Conservation (phyloP, 768 basidiomycete species). For the Boletus rubroflammeus region DNA sequence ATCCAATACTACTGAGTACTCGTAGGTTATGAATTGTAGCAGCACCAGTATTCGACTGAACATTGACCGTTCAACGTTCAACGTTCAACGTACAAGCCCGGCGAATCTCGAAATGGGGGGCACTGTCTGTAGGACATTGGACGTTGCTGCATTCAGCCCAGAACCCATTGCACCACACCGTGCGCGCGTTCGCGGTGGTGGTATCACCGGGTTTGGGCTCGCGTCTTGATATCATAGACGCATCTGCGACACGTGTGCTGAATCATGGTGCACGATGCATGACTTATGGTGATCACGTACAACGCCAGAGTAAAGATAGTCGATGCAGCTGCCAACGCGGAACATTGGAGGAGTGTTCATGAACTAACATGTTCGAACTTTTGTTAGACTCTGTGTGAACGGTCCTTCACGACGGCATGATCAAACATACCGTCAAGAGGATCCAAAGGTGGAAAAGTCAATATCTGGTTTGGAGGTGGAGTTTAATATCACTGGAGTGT, state of each 20-base stretch:
- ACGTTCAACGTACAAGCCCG: no score
- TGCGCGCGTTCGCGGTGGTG: neutral
- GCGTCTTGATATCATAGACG: neutral
- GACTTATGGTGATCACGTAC: constrained; percentile 1
- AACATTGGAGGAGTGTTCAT: neutral
- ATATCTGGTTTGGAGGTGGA: neutral
- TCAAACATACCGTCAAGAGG: neutral
- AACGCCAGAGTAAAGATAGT: neutral
- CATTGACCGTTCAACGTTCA: neutral
- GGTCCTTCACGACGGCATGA: no score
- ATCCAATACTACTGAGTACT: neutral
- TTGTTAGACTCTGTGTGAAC: neutral
- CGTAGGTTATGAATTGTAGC: neutral
- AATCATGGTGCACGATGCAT: no score
- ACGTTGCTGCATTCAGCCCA: constrained; percentile 9
- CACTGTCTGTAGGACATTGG: neutral
- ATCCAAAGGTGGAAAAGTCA: no score
- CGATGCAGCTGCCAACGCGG: no score
- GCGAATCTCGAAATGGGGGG: constrained; percentile 9
- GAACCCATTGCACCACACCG: constrained; percentile 7
- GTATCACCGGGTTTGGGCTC: neutral
- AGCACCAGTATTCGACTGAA: constrained; percentile 11
- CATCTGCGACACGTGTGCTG: neutral
- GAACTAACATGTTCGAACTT: no score
- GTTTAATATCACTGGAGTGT: neutral